Conservation (phyloP, 495 filamentous ascomycete species). For the Aspergillus sclerotiicarbonarius region DNA sequence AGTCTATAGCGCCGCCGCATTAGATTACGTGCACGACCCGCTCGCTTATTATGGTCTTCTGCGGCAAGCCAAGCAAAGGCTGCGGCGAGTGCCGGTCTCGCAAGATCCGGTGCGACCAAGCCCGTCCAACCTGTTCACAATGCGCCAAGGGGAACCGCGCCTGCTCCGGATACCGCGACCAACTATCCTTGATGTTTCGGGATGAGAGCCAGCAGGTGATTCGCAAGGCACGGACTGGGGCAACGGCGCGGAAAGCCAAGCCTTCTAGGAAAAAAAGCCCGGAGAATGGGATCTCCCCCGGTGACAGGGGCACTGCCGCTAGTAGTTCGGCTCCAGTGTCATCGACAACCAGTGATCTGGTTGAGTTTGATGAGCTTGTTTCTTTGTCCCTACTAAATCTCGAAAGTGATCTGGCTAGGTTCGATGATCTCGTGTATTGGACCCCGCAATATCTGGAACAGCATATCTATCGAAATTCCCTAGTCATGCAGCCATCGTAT, state of each 20-base stretch:
- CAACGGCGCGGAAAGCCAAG: slow-evolving; percentile 20
- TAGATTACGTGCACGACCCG: slow-evolving; percentile 12
- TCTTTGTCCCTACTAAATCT: background rate
- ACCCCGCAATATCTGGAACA: slow-evolving; percentile 4
- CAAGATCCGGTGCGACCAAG: slow-evolving; percentile 67
- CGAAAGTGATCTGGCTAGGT: slow-evolving; percentile 13
- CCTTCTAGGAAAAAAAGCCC: slow-evolving; percentile 12
- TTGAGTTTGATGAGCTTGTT: background rate
- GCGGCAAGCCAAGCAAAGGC: slow-evolving; percentile 69
- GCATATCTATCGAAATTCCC: slow-evolving; percentile 3
- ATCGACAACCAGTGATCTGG: slow-evolving; percentile 11
- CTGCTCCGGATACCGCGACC: slow-evolving; percentile 70
- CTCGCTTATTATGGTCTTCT: slow-evolving; percentile 61
- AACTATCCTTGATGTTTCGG: slow-evolving; percentile 68
- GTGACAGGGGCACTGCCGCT: slow-evolving; percentile 12
- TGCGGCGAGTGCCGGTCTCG: slow-evolving; percentile 70
- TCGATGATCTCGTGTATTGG: background rate
- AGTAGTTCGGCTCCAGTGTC: slow-evolving; percentile 1
- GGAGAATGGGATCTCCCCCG: slow-evolving; percentile 3
- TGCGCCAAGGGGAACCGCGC: slow-evolving; percentile 62
- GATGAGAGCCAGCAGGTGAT: slow-evolving; percentile 69
- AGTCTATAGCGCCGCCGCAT: background rate
- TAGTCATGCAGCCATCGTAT: slow-evolving; percentile 22
- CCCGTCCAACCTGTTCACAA: slow-evolving; percentile 62
- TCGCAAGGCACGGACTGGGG: slow-evolving; percentile 55